Conservation (phyloP, 352 stramenopile genomes). For the Phytophthora pisi region DNA sequence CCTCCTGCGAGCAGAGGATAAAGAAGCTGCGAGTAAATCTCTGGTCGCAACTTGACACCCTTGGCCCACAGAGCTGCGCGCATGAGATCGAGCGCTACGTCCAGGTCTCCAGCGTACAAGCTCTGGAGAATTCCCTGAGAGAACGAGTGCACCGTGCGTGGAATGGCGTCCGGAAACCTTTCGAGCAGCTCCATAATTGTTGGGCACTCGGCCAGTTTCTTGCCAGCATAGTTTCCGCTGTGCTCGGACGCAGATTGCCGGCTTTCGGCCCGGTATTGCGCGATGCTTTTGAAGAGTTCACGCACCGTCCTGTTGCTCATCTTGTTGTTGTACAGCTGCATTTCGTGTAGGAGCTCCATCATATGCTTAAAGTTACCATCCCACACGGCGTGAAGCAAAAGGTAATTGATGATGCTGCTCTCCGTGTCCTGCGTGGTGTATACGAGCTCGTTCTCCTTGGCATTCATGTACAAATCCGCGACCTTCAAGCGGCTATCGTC, state of each 20-base stretch:
- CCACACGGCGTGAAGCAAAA: conserved; percentile 63
- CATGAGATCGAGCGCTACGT: conserved; percentile 52
- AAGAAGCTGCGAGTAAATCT: conserved; percentile 69
- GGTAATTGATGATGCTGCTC: conserved; percentile 63
- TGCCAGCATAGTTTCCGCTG: conserved; percentile 19
- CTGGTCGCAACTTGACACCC: conserved; percentile 48
- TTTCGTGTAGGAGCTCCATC: conserved; percentile 79
- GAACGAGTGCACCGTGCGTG: conserved; percentile 53
- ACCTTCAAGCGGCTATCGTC: conserved; percentile 55
- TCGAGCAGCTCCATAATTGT: conserved; percentile 63
- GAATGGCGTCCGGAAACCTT: conserved; percentile 63
- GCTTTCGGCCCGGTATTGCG: conserved; percentile 44
- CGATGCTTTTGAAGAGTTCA: conserved; percentile 64
- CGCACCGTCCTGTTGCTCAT: conserved; percentile 47
- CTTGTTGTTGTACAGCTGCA: conserved; percentile 68
- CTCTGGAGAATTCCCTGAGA: conserved; percentile 55
- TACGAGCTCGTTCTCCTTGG: conserved; percentile 56
- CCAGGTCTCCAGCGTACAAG: conserved; percentile 53
- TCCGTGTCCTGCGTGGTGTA: conserved; percentile 59
- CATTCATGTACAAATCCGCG: conserved; percentile 61
- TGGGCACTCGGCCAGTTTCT: conserved; percentile 47
- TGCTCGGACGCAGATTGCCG: neutral
- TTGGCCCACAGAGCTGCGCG: conserved; percentile 47
- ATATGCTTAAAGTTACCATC: conserved; percentile 80
- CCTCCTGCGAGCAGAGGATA: conserved; percentile 61